Evolutionary conservation across 2,329 filamentous ascomycete species (phyloP).

Genomic region (Neonectria sp.): DNA sequence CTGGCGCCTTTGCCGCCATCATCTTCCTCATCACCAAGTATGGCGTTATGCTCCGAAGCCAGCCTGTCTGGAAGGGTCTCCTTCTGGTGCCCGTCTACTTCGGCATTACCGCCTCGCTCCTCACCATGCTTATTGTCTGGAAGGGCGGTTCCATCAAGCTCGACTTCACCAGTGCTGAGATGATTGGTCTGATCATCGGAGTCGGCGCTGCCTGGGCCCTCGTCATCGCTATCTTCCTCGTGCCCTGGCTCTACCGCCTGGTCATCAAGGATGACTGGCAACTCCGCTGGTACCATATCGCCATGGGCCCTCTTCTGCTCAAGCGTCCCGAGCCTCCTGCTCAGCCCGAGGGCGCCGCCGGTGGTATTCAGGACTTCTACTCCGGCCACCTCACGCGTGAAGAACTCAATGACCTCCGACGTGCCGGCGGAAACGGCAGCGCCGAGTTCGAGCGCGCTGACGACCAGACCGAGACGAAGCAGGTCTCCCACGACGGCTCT

Average conservation of each 20-base stretch:
- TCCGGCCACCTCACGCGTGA: conserved; percentile 68
- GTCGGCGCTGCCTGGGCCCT: conserved; percentile 65
- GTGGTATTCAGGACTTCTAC: conserved; percentile 68
- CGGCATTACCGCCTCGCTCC: conserved; percentile 66
- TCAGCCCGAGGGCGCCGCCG: conserved; percentile 79
- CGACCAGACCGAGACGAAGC: conserved; percentile 45
- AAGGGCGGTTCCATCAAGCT: conserved; percentile 64
- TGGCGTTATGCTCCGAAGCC: conserved; percentile 67
- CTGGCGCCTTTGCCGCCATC: conserved; percentile 68
- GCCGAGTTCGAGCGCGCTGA: conserved; percentile 45
- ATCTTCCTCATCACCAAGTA: conserved; percentile 73
- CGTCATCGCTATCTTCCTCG: conserved; percentile 66
- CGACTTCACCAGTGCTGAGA: conserved; percentile 55
- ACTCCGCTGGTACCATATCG: conserved; percentile 69
- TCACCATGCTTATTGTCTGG: conserved; percentile 75
- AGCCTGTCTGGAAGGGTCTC: conserved; percentile 69
- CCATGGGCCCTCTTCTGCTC: conserved; percentile 68
- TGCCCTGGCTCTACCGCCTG: conserved; percentile 72
- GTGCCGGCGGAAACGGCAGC: conserved; percentile 46
- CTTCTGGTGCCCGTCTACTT: conserved; percentile 70
- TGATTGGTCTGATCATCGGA: conserved; percentile 69
- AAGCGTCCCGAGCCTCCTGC: conserved; percentile 57
- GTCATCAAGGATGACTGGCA: conserved; percentile 74
- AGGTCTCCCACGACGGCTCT: conserved; percentile 10
- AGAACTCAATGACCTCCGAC: conserved; percentile 60